Conservation (phyloP, 805 yeast genomes). For the Sugiyamaella americana region DNA sequence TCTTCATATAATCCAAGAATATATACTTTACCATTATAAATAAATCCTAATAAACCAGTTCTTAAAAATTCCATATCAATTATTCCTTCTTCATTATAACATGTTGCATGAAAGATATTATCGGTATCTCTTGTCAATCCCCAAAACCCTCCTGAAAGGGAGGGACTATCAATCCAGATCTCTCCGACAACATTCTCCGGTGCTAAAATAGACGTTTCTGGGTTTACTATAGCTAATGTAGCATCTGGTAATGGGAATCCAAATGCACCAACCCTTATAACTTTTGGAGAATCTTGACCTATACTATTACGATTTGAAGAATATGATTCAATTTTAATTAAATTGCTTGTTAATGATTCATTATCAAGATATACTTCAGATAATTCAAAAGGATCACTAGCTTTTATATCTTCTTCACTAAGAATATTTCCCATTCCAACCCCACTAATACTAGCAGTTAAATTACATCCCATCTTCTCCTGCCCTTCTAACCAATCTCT, state of each 20-base stretch:
- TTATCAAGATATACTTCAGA: conserved; percentile 69
- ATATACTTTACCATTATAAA: conserved; percentile 79
- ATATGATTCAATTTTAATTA: conserved; percentile 59
- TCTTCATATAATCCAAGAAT: conserved; percentile 90
- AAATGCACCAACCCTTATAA: conserved; percentile 77
- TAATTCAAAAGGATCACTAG: conserved; percentile 39
- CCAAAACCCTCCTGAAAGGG: conserved; percentile 87
- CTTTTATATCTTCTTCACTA: conserved; percentile 32
- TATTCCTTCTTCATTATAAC: conserved; percentile 64
- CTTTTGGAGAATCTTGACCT: conserved; percentile 39
- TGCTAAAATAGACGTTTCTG: conserved; percentile 74
- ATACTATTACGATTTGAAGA: conserved; percentile 37
- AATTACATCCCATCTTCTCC: conserved; percentile 49
- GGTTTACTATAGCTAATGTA: conserved; percentile 87
- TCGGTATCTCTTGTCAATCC: conserved; percentile 62
- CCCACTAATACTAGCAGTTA: not conserved
- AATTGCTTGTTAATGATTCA: conserved; percentile 63
- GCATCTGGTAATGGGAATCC: conserved; percentile 95
- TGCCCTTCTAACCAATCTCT: conserved; percentile 82
- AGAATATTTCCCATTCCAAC: no score
- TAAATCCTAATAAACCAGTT: conserved; percentile 87
- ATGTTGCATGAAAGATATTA: conserved; percentile 73
- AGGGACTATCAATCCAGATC: conserved; percentile 94
- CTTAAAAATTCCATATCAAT: conserved; percentile 76
- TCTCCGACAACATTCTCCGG: conserved; percentile 84